Evolutionary conservation across 1,284 basidiomycete species (phyloP).

Genomic region (Ceratobasidium sp.): DNA sequence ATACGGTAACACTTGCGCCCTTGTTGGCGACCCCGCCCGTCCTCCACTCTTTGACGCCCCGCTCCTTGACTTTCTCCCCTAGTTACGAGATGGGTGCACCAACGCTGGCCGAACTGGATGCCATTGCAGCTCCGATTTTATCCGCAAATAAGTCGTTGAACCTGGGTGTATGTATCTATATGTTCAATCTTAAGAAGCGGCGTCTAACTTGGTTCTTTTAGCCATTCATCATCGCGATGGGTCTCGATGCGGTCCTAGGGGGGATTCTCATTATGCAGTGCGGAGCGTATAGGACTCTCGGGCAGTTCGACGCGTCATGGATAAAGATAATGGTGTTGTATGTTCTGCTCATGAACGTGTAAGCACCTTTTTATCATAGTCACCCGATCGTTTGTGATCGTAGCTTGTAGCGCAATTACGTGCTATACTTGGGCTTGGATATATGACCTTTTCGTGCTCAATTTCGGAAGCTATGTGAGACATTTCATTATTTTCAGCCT

Average conservation of each 20-base stretch:
- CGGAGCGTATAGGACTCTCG: constrained; percentile 24
- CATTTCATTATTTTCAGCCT: neutral
- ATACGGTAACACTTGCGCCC: too few relatives aligned
- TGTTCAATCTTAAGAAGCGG: neutral
- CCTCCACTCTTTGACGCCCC: too few relatives aligned
- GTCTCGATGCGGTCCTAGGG: constrained; percentile 28
- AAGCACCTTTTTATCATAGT: neutral
- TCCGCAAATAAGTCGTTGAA: constrained; percentile 30
- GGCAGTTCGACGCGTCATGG: constrained; percentile 15
- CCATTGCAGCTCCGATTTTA: constrained; percentile 22
- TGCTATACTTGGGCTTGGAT: constrained; percentile 41
- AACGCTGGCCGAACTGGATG: constrained; percentile 24
- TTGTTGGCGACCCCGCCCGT: too few relatives aligned
- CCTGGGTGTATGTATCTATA: constrained; percentile 14
- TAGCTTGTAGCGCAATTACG: constrained; percentile 29
- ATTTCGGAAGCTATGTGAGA: constrained; percentile 39
- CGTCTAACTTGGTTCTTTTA: neutral
- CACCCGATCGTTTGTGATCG: too few relatives aligned
- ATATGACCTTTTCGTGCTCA: constrained; percentile 38
- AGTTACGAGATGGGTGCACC: constrained; percentile 35
- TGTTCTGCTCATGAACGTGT: constrained; percentile 44
- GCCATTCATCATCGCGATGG: constrained; percentile 41
- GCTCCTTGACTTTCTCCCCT: too few relatives aligned
- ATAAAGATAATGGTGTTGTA: constrained; percentile 40
- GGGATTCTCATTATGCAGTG: constrained; percentile 44